A percentile compares a stretch with the other conserved stretches of the same genome.
phyloP scores from a whole-genome alignment of 2,329 filamentous ascomycete species.

The Colletotrichum sp. region DNA sequence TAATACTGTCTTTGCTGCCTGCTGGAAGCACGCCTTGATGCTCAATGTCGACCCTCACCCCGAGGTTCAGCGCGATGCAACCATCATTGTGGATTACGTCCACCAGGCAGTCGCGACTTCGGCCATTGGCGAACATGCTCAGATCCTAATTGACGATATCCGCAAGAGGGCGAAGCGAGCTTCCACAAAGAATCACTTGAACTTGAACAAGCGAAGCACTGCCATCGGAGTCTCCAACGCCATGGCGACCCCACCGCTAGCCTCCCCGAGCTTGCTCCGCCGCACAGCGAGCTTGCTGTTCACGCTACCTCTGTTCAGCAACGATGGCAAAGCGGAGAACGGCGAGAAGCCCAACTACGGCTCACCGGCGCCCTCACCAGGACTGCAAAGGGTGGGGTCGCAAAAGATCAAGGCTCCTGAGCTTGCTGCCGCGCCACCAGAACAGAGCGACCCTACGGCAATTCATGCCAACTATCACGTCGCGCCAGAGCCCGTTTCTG shows the following conservation, averaged over 20 bases:
- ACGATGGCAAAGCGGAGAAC: conserved; percentile 45
- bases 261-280: conserved; percentile 64
- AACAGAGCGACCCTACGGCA: conserved; percentile 74
- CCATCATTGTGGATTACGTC: conserved; percentile 84
- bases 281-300: conserved; percentile 70
- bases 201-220: conserved; percentile 47
- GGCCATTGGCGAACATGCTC: conserved; percentile 72
- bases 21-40: conserved; percentile 93
- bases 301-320: conserved; percentile 57
- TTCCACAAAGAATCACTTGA: conserved; percentile 48
- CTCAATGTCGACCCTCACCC: conserved; percentile 94
- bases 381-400: conserved; percentile 40
- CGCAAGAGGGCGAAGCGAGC: conserved; percentile 54
- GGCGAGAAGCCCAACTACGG: conserved; percentile 8
- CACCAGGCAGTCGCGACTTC: conserved; percentile 81
- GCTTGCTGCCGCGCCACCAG: conserved; percentile 62
- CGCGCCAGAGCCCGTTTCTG: conserved; percentile 80
- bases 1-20: conserved; percentile 89
- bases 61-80: conserved; percentile 86
- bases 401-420: conserved; percentile 47
- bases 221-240: conserved; percentile 40
- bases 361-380: conserved; percentile 33
- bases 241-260: conserved; percentile 46
- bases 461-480: conserved; percentile 75
- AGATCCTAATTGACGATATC: conserved; percentile 78